phyloP scores from a whole-genome alignment of 2,329 filamentous ascomycete genomes.

The Arthrobotrys sinensis region DNA sequence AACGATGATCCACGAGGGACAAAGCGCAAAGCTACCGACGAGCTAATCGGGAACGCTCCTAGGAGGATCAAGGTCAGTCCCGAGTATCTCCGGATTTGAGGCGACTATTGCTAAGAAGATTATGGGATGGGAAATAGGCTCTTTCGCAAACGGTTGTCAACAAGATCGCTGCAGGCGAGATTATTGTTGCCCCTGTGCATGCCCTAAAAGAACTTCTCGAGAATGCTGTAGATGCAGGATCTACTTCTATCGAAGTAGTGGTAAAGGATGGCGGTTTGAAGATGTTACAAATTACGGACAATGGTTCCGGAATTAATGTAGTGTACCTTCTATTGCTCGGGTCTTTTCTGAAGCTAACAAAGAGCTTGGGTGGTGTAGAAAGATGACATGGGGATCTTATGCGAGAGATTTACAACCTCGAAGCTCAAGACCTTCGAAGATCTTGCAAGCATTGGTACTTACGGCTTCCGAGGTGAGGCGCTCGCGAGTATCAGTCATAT shows the following conservation, averaged over 20 bases:
- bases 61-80: slow-evolving; percentile 56
- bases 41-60: slow-evolving; percentile 45
- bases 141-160: slow-evolving; percentile 94
- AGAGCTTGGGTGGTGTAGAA: slow-evolving; percentile 72
- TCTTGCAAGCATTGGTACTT: slow-evolving; percentile 88
- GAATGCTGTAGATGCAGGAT: slow-evolving; percentile 97
- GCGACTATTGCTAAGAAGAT: slow-evolving; percentile 9
- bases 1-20: slow-evolving; percentile 45
- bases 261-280: slow-evolving; percentile 97
- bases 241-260: slow-evolving; percentile 88
- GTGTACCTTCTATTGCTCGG: slow-evolving; percentile 64
- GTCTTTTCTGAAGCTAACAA: neutral
- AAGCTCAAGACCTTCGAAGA: slow-evolving; percentile 96
- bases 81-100: neutral
- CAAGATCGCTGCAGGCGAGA: slow-evolving; percentile 98
- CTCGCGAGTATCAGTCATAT: slow-evolving; percentile 98
- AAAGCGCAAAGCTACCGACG: slow-evolving; percentile 55
- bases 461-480: slow-evolving; percentile 97
- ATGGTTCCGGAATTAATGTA: slow-evolving; percentile 94
- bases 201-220: slow-evolving; percentile 97
- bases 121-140: slow-evolving; percentile 73
- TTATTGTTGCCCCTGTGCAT: slow-evolving; percentile 96
- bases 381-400: slow-evolving; percentile 91
- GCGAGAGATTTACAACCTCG: slow-evolving; percentile 95
- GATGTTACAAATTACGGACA: slow-evolving; percentile 95